Percentiles rank a stretch among this genome's conserved stretches.
phyloP scores from a whole-genome alignment of 192 early-diverging fungal species.

The Coemansia sp. region DNA sequence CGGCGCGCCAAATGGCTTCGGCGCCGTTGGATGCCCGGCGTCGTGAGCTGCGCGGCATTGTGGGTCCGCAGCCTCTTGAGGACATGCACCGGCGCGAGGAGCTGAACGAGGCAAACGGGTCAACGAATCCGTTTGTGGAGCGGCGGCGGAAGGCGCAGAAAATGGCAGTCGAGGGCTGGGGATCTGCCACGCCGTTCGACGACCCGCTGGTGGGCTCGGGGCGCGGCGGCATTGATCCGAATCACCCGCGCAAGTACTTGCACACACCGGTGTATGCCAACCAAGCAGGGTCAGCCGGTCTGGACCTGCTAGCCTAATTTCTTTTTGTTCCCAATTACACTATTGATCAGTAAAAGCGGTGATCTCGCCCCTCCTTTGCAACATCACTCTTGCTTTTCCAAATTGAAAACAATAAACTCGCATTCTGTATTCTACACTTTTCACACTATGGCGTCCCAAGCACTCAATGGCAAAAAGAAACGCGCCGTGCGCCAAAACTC shows the following conservation, averaged over 20 bases:
- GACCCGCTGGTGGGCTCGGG: slow-evolving; percentile 25
- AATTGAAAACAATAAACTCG: too few species aligned
- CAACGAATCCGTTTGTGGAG: slow-evolving; percentile 46
- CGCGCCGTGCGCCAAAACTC: slow-evolving; percentile 90
- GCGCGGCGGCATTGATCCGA: slow-evolving; percentile 27
- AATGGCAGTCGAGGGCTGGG: slow-evolving; percentile 26
- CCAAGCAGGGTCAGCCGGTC: background rate
- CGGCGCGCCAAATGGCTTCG: slow-evolving; percentile 12
- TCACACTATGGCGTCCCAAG: slow-evolving; percentile 30
- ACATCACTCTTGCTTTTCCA: too few species aligned
- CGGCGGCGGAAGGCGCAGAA: slow-evolving; percentile 25
- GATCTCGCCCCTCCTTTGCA: too few species aligned
- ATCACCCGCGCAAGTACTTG: slow-evolving; percentile 50
- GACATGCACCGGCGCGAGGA: slow-evolving; percentile 25
- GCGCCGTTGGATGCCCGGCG: slow-evolving; percentile 33
- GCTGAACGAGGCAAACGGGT: slow-evolving; percentile 8
- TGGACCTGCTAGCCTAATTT: background rate
- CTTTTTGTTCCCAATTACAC: background rate
- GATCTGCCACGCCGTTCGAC: slow-evolving; percentile 23
- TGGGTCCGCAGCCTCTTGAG: slow-evolving; percentile 18
- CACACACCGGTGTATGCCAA: slow-evolving; percentile 44
- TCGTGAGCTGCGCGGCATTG: slow-evolving; percentile 14
- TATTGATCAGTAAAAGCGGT: too few species aligned
- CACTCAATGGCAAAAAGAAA: slow-evolving; percentile 72
- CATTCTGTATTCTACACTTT: background rate